Base-by-base conservation (phyloP, 2,329 filamentous ascomycete species). In the Camillea tinctor region DNA sequence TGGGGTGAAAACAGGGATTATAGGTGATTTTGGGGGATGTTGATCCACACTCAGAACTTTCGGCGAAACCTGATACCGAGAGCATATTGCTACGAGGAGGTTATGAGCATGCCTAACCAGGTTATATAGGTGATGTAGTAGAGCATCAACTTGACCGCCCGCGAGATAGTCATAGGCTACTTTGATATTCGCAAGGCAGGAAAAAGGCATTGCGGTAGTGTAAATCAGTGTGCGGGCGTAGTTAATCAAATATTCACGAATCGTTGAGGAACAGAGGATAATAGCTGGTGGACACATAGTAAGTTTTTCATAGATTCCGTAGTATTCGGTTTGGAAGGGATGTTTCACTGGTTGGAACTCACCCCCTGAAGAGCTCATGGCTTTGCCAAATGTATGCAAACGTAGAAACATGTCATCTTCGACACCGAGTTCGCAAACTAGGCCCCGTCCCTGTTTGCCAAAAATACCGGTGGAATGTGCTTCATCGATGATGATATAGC, bases 161-260 rank as follows among this genome's bases (percentile, higher is more conserved):
- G 61, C 61, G n/a, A 75, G 62, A 56, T 72, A 71, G 49, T 71
- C 64, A 55, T 75, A 75, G 2, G 66, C 63, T 4, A 65, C 61
- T 50, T 70, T 64, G 40, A 75, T 73, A 55, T 69, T 70, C 2
- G 62, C 65, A 3, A 75, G 67, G 4, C 82, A 80, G 0, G 88
- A 84, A 49, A 85, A 85, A 0, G 85, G 81, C 75, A 90, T 81
- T 26, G 88, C 87, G 0, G 89, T 92, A 0, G 89, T 91, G 72
- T 91, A 93, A 57, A 92, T 91, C 50, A 92, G 75, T 1, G 84
- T 87, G n/a, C 89, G 84, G 0, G 89, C 88, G 68, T 92, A 92
- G 69, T 93, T 92, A 73, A 92, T 83, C 55, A 92, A 78, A 63
- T 91, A 92, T 1, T 84, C 75, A 22, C 87, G 78, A 0, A 86